Base-by-base conservation (phyloP, 495 filamentous ascomycete species). In the Ramalina peruviana region DNA sequence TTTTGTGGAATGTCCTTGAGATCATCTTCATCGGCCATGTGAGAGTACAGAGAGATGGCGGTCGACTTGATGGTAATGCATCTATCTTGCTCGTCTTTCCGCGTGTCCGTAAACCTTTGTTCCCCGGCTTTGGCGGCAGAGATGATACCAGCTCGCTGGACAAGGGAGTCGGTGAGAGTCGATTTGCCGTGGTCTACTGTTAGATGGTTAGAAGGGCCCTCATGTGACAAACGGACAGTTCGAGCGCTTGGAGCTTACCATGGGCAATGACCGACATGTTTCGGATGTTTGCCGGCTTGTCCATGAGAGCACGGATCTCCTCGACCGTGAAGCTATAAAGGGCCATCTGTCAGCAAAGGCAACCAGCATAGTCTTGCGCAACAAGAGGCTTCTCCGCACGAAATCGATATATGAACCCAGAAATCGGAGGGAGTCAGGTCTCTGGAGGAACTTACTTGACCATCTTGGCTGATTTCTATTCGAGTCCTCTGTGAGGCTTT, bases 211-310 rank as follows among this genome's bases (percentile, higher is more conserved):
- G 36, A n/a, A 21, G 6, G 40, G 33, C 7, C 20, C 15, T 38
- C 25, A 6, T 12, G 23, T 23, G 47, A 30, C 48, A 37, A 9
- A 12, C 16, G 25, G 27, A 42, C 43, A 11, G 30, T 33, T 33
- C 7, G 50, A 46, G 53, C 47, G 30, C 15, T 10, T 11, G 30
- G 40, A 39, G 65, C 77, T 64, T 70, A 82, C 80, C 88, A 75
- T 99, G 92, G 69, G 92, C 92, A 85, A 99, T 99, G 70, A 99
- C 92, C 73, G 92, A 96, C 93, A 97, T 99, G 75, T 90, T 88
- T 54, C 92, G 87, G 79, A 97, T 92, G 77, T 98, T 98, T 65
- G 82, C 84, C 72, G 84, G 80, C 69, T 85, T 85, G 86, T 96
- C 89, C 92, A 98, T 98, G 73, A 98, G 80, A 56, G 59, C 65